Conservation (phyloP, 495 filamentous ascomycete species). For the Bathelium albidoporum region DNA sequence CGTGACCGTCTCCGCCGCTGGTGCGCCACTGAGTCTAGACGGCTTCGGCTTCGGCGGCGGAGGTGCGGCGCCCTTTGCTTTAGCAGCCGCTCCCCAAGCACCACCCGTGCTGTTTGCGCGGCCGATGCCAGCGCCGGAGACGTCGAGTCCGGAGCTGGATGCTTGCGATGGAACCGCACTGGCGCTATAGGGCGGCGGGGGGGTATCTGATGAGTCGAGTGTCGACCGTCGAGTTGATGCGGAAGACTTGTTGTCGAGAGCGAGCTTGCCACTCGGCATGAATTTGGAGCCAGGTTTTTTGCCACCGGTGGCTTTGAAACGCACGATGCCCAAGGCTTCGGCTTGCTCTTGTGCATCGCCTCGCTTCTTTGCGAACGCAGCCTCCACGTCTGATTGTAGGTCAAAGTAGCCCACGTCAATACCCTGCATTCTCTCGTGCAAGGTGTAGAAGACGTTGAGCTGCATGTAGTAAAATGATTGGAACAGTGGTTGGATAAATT, state of each 20-base stretch:
- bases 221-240: slow-evolving; percentile 32
- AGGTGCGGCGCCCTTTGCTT: slow-evolving; percentile 70
- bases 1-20: slow-evolving; percentile 54
- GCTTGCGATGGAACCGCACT: slow-evolving; percentile 8
- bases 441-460: slow-evolving; percentile 96
- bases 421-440: slow-evolving; percentile 94
- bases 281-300: neutral
- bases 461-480: slow-evolving; percentile 99
- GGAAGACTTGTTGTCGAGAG: slow-evolving; percentile 19
- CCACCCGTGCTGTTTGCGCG: slow-evolving; percentile 50
- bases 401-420: slow-evolving; percentile 98
- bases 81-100: slow-evolving; percentile 53
- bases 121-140: slow-evolving; percentile 26
- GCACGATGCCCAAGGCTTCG: slow-evolving; percentile 71
- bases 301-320: slow-evolving; percentile 76
- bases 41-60: slow-evolving; percentile 92
- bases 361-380: slow-evolving; percentile 77
- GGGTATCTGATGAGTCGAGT: slow-evolving; percentile 47
- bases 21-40: slow-evolving; percentile 54
- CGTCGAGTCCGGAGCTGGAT: slow-evolving; percentile 20
- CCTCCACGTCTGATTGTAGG: slow-evolving; percentile 77
- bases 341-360: slow-evolving; percentile 74
- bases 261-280: slow-evolving; percentile 8
- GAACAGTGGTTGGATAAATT: slow-evolving; percentile 96
- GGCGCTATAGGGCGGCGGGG: slow-evolving; percentile 59